Evolutionary conservation across 495 filamentous ascomycete species (phyloP), one percentile per base, ranked within the genome.

Genomic region (Penicillium paxilli): DNA sequence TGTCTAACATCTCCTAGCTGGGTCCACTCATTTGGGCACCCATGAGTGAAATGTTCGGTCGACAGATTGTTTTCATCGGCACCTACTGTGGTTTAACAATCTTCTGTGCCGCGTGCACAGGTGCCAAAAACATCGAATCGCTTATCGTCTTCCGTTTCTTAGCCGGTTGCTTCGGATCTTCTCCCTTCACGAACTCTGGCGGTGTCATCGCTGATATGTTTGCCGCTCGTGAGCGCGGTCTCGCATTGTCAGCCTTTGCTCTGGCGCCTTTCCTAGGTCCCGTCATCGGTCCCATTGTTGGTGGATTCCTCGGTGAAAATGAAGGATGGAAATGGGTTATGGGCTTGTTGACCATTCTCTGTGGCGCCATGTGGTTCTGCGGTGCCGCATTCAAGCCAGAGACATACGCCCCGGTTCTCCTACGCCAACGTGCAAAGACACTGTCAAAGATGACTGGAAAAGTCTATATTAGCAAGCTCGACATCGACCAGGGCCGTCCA

Each of bases 171-270:
- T 88, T 89, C 62, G 88, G 88, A 20, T 82, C 83, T 4, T 85
- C 84, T 0, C 80, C 85, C 10, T 58, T 89, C 49, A 87, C 85
- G 23, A 89, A 88, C 67, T 73, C 82, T 10, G 85, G 85, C 12
- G 85, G 85, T 44, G 80, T 88, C 23, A 85, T 89, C 51, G 82
- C 85, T 16, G 85, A 90, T 55, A 84, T 88, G 76, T 89, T 88
- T 56, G 58, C 68, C 17, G 79, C 80, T 8, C 63, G 59, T 21
- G 68, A 88, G 55, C 74, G 86, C 58, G 86, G 86, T 4, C 56
- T 84, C 5, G 86, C 85, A 0, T 65, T 77, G 33, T 73, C 74
- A n/a, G 59, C 86, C 33, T 89, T 86, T 53, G 77, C 82, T 26
- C 69, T 76, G 28, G 83, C 84, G 2, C 83, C 84, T 2, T 87